phyloP scores from a whole-genome alignment of 2,329 filamentous ascomycete species.

The Colletotrichum sp. region DNA sequence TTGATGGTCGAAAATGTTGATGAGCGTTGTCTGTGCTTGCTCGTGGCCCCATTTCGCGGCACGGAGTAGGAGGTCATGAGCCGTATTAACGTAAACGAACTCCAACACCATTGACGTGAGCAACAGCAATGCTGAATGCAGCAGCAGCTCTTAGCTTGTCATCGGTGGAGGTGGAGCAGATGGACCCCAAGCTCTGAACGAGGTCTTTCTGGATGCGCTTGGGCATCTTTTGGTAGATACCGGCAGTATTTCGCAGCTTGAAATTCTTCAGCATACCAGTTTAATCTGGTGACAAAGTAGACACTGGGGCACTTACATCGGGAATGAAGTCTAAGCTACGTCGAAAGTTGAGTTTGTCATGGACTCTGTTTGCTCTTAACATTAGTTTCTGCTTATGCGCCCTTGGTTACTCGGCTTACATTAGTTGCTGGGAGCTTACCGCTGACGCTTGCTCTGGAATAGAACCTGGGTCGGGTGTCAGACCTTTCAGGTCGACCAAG shows the following conservation, averaged over 20 bases:
- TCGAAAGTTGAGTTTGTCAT: neutral
- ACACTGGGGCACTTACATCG: neutral
- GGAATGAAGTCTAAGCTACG: neutral
- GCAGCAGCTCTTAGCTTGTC: neutral
- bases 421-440: neutral
- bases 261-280: neutral
- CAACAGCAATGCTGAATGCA: neutral
- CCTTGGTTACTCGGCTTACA: neutral
- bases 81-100: neutral
- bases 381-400: neutral
- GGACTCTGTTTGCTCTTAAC: neutral
- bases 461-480: neutral
- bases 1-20: neutral
- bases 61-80: neutral
- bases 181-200: neutral
- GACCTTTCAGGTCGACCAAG: neutral
- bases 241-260: neutral
- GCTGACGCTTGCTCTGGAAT: fast-evolving
- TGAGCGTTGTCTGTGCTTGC: neutral
- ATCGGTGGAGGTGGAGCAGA: neutral
- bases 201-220: neutral
- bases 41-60: neutral
- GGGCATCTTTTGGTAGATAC: neutral
- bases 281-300: neutral
- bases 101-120: neutral